These are phyloP conservation scores for Pisolithus tinctorius DNA, from an alignment of 768 basidiomycete species.

Conservation along the genomic window DNA sequence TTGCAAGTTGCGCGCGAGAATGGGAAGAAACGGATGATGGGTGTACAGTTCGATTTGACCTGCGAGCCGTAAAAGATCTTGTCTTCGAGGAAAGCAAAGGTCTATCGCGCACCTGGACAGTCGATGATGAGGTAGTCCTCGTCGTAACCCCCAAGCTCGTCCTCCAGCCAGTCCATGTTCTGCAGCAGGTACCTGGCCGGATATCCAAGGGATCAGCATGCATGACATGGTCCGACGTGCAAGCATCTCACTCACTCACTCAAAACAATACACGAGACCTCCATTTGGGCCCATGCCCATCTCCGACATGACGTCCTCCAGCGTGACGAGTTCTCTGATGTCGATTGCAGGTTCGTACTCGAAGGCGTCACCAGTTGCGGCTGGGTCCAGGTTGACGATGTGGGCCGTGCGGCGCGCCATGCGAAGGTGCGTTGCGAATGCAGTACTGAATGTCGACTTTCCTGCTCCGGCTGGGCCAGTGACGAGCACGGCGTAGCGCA, in stretches of 20 bases:
- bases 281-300: conserved; percentile 95
- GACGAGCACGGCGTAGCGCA: conserved; percentile 86
- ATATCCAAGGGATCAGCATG: not conserved
- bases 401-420: conserved; percentile 79
- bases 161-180: conserved; percentile 98
- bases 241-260: conserved; percentile 66
- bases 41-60: conserved; percentile 99
- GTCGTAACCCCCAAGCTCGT: conserved; percentile 90
- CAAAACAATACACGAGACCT: conserved; percentile 96
- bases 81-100: not conserved
- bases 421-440: conserved; percentile 84
- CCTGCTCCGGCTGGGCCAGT: conserved; percentile 98
- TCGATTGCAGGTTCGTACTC: conserved; percentile 91
- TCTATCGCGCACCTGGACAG: conserved; percentile 62
- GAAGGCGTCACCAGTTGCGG: conserved; percentile 78
- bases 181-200: conserved; percentile 78
- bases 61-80: conserved; percentile 22
- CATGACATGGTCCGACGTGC: conserved; percentile 7
- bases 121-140: conserved; percentile 94
- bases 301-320: conserved; percentile 96
- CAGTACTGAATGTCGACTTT: conserved; percentile 88
- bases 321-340: conserved; percentile 85
- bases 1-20: conserved; percentile 69
- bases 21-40: conserved; percentile 93
- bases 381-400: conserved; percentile 96